Evolutionary conservation across 192 early-diverging fungal species (phyloP).

Genomic region (Endogone sp.): DNA sequence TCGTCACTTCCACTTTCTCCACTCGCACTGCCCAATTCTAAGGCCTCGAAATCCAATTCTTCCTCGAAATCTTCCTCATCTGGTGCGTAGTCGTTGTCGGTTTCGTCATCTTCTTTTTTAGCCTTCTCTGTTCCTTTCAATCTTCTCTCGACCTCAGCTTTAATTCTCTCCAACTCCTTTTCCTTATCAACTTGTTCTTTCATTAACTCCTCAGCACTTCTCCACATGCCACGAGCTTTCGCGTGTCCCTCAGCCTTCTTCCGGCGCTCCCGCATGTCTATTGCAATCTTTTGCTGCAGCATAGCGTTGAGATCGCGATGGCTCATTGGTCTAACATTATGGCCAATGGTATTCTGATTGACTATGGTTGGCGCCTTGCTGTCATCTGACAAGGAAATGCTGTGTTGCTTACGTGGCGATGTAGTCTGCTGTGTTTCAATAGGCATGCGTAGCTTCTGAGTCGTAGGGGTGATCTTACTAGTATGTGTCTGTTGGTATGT

Average conservation of each 20-base stretch:
- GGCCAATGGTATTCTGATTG: neutral
- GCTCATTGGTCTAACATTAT: neutral
- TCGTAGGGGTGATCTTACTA: neutral
- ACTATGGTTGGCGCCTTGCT: neutral
- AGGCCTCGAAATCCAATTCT: slow-evolving; percentile 2
- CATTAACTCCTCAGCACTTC: neutral
- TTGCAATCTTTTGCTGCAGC: slow-evolving; percentile 13
- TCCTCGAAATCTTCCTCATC: slow-evolving; percentile 10
- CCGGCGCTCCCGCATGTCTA: slow-evolving; percentile 8
- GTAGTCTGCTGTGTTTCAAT: neutral
- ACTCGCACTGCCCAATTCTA: neutral
- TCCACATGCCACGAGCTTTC: neutral
- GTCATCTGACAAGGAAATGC: neutral
- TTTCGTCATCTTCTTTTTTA: slow-evolving; percentile 7
- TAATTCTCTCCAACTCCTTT: neutral
- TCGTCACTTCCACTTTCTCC: slow-evolving; percentile 7
- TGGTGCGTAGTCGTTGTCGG: neutral
- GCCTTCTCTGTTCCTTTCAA: neutral
- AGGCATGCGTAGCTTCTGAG: neutral
- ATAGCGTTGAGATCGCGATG: slow-evolving; percentile 13
- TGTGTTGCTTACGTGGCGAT: neutral
- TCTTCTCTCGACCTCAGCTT: neutral
- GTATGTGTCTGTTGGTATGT: neutral
- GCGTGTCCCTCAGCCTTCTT: neutral
- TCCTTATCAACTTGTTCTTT: neutral